Conservation (phyloP, 2,329 filamentous ascomycete genomes). For the Aureobasidium sp. region DNA sequence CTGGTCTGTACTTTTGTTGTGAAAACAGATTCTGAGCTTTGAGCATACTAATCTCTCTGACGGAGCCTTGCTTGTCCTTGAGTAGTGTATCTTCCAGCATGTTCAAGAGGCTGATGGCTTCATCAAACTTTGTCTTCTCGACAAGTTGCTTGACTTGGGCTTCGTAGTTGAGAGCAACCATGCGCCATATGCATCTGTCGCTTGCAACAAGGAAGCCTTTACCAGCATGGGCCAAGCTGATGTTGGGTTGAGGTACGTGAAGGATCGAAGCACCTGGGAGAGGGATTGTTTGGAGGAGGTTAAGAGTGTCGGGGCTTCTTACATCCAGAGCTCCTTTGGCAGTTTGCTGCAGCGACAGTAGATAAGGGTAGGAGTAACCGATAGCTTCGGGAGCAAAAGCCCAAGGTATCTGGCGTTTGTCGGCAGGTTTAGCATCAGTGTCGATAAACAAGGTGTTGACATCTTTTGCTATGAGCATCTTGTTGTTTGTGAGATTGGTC, state of each 20-base stretch:
- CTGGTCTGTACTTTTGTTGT: constrained; percentile 71
- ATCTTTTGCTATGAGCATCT: constrained; percentile 93
- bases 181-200: constrained; percentile 88
- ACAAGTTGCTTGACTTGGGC: constrained; percentile 79
- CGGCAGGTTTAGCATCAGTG: constrained; percentile 68
- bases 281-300: constrained; percentile 75
- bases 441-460: constrained; percentile 92
- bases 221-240: constrained; percentile 88
- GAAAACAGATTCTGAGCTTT: constrained; percentile 84
- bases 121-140: constrained; percentile 66
- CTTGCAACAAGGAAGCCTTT: constrained; percentile 94
- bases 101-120: constrained; percentile 78
- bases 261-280: constrained; percentile 75
- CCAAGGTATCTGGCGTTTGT: constrained; percentile 90
- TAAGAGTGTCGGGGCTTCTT: constrained; percentile 83
- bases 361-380: constrained; percentile 94
- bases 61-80: constrained; percentile 67
- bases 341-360: constrained; percentile 74
- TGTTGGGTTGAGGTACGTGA: constrained; percentile 85
- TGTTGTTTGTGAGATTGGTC: constrained; percentile 69
- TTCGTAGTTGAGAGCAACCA: constrained; percentile 88
- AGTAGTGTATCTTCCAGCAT: constrained; percentile 92
- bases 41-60: constrained; percentile 80
- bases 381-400: constrained; percentile 77
- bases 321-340: constrained; percentile 77